Percentiles rank a stretch among this genome's conserved stretches.
Conservation (phyloP, 768 basidiomycete species). For the Arthromyces matolae region DNA sequence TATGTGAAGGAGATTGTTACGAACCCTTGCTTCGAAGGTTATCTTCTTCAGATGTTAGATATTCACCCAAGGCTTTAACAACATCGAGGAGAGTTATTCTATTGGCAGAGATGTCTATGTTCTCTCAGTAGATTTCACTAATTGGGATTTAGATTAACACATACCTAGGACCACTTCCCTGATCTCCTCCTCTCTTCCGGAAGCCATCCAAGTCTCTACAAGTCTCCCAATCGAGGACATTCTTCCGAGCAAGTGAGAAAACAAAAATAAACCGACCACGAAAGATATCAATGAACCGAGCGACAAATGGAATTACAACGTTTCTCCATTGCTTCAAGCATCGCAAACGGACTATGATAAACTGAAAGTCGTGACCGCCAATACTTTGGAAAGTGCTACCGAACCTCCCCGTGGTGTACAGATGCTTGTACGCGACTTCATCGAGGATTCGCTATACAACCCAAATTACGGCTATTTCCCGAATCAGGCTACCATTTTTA, state of each 20-base stretch:
- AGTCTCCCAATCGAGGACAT: slow-evolving; percentile 44
- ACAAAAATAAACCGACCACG: no score
- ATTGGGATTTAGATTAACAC: slow-evolving; percentile 24
- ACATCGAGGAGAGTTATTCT: slow-evolving; percentile 64
- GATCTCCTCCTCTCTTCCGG: slow-evolving; percentile 57
- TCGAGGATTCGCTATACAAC: slow-evolving; percentile 96
- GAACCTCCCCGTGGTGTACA: slow-evolving; percentile 77
- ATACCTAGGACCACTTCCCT: slow-evolving; percentile 57
- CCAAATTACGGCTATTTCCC: slow-evolving; percentile 97
- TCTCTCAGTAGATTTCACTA: no score
- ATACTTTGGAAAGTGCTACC: slow-evolving; percentile 52
- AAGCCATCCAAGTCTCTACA: slow-evolving; percentile 71
- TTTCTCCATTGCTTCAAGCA: slow-evolving; percentile 52
- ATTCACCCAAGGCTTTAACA: slow-evolving; percentile 84
- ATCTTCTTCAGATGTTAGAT: slow-evolving; percentile 84
- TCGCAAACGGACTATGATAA: slow-evolving; percentile 38
- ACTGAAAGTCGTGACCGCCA: slow-evolving; percentile 62
- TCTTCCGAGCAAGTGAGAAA: no score
- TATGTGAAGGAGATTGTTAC: background rate
- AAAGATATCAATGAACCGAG: slow-evolving; percentile 25
- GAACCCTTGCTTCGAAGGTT: slow-evolving; percentile 77
- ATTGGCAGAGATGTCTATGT: slow-evolving; percentile 47
- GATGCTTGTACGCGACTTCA: slow-evolving; percentile 94
- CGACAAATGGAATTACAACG: slow-evolving; percentile 82
- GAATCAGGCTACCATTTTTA: slow-evolving; percentile 88